phyloP scores from a whole-genome alignment of 2,329 filamentous ascomycete genomes.

The Didymella arachidicola region DNA sequence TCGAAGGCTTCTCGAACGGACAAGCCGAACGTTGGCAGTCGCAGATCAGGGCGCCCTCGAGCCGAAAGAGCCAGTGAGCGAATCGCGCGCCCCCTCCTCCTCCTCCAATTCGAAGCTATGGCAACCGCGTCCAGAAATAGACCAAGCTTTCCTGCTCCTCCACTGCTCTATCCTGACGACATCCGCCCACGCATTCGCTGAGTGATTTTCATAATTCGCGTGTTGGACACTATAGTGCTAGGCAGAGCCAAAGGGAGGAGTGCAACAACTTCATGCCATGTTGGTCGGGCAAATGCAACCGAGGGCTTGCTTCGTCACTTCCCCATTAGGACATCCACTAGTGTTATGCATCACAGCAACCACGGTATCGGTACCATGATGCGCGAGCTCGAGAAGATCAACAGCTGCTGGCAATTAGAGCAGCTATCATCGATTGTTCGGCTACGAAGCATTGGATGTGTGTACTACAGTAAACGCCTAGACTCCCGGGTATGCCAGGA shows the following conservation, averaged over 20 bases:
- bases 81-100: slow-evolving; percentile 17
- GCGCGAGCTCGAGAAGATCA: slow-evolving; percentile 6
- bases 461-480: slow-evolving; percentile 8
- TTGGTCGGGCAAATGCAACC: slow-evolving; percentile 14
- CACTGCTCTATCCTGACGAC: slow-evolving; percentile 12
- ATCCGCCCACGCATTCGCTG: not conserved
- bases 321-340: slow-evolving; percentile 9
- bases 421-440: not conserved
- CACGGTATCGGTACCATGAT: slow-evolving; percentile 2
- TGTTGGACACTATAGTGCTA: not conserved
- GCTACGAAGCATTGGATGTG: not conserved
- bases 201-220: not conserved
- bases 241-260: not conserved
- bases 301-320: slow-evolving; percentile 18
- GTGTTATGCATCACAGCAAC: slow-evolving; percentile 8
- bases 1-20: slow-evolving; percentile 29
- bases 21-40: slow-evolving; percentile 24
- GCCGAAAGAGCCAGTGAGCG: slow-evolving; percentile 10
- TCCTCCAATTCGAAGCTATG: slow-evolving; percentile 8
- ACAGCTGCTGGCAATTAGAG: not conserved
- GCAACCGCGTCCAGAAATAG: slow-evolving; percentile 14
- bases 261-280: slow-evolving; percentile 1
- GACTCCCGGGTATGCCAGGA: slow-evolving; percentile 18
- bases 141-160: slow-evolving; percentile 1
- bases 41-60: slow-evolving; percentile 18